Evolutionary conservation across 148 eudicot genomes (phyloP).

Genomic region (Oxyria digyna): DNA sequence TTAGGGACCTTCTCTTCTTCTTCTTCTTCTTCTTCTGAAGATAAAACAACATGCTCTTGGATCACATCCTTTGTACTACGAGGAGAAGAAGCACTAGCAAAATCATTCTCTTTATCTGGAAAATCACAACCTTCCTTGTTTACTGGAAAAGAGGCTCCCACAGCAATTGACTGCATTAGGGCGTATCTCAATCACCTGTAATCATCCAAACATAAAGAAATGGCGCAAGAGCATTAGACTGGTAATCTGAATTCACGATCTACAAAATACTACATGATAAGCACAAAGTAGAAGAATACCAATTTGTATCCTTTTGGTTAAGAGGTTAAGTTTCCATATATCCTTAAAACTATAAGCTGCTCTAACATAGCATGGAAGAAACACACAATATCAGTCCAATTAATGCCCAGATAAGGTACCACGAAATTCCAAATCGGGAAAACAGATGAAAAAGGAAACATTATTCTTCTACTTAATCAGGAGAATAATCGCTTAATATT

Average conservation of each 20-base stretch:
- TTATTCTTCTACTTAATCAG: too few relatives aligned
- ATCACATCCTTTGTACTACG: neutral
- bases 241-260: neutral
- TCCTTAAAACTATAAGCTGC: neutral
- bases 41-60: neutral
- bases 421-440: neutral
- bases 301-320: neutral
- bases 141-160: neutral
- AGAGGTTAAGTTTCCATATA: neutral
- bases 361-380: neutral
- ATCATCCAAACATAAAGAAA: neutral
- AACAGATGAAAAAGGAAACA: too few relatives aligned
- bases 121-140: neutral
- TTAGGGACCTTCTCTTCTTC: neutral
- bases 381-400: neutral
- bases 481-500: neutral
- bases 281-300: neutral
- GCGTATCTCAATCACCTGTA: neutral
- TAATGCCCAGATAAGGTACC: neutral
- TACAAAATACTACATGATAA: neutral
- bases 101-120: neutral
- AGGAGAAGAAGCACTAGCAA: neutral
- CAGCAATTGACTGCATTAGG: conserved; percentile 2
- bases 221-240: neutral
- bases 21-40: neutral